A percentile compares a stretch with the other conserved stretches of the same genome.
Evolutionary conservation across 345 rosid species (phyloP).

Genomic region (Syzygium aqueum): DNA sequence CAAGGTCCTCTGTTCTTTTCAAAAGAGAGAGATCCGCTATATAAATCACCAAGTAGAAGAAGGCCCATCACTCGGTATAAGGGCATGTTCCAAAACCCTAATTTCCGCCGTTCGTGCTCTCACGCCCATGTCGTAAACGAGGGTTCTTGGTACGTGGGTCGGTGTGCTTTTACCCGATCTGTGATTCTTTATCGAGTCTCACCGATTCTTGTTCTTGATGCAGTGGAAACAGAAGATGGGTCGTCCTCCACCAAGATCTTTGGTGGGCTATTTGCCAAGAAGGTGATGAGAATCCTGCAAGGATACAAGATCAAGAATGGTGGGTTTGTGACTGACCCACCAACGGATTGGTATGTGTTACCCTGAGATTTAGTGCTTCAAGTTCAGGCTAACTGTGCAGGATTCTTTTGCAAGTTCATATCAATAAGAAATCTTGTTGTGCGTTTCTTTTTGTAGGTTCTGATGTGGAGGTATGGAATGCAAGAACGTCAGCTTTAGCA

Average conservation of each 20-base stretch:
- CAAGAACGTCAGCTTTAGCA: not conserved
- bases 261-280: not conserved
- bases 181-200: not conserved
- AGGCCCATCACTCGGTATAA: rapidly evolving
- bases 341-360: not conserved
- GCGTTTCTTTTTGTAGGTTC: not conserved
- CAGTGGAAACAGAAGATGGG: not conserved
- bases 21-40: not conserved
- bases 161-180: not conserved
- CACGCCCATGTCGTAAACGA: not conserved
- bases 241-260: not conserved
- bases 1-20: not conserved
- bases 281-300: not conserved
- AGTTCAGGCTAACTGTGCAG: not conserved
- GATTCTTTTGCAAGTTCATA: not conserved
- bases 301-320: not conserved
- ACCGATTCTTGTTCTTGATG: not conserved
- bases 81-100: not conserved
- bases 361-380: not conserved
- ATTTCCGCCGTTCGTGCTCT: not conserved
- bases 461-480: not conserved
- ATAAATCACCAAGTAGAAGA: not conserved
- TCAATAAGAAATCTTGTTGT: not conserved
- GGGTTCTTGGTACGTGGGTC: not conserved
- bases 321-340: not conserved